A percentile compares a stretch with the other conserved stretches of the same genome.
Evolutionary conservation across 75 land plant genomes (phyloP).

Genomic region (Picea glauca): DNA sequence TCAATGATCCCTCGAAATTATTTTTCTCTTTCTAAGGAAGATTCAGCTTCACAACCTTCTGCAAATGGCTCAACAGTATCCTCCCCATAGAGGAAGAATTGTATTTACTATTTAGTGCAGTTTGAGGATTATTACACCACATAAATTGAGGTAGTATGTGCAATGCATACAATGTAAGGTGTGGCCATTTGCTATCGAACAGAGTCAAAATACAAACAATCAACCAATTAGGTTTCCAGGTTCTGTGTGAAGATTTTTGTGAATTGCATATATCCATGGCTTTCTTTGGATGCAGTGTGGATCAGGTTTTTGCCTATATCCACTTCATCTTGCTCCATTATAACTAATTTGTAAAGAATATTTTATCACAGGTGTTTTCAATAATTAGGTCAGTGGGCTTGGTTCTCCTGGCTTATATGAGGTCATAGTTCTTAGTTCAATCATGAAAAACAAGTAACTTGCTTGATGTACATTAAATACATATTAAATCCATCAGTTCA

Average conservation of each 20-base stretch:
- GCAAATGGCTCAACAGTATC: constrained; percentile 28
- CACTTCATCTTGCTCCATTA: neutral
- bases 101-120: neutral
- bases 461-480: neutral
- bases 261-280: neutral
- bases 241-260: neutral
- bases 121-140: neutral
- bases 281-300: neutral
- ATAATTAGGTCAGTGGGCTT: constrained; percentile 1
- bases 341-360: neutral
- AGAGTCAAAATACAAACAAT: neutral
- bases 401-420: no score
- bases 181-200: neutral
- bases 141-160: neutral
- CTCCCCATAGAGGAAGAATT: constrained; percentile 26
- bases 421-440: constrained; percentile 1
- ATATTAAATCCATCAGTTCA: neutral
- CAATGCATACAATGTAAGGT: neutral
- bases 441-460: neutral
- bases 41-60: constrained; percentile 56
- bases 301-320: no score
- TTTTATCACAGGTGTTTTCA: neutral
- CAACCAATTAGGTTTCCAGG: neutral
- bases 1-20: constrained; percentile 78
- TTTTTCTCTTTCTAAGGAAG: constrained; percentile 68